These are phyloP conservation scores for Metschnikowia shivogae DNA, from an alignment of 805 yeast genomes.

Conservation along the genomic window DNA sequence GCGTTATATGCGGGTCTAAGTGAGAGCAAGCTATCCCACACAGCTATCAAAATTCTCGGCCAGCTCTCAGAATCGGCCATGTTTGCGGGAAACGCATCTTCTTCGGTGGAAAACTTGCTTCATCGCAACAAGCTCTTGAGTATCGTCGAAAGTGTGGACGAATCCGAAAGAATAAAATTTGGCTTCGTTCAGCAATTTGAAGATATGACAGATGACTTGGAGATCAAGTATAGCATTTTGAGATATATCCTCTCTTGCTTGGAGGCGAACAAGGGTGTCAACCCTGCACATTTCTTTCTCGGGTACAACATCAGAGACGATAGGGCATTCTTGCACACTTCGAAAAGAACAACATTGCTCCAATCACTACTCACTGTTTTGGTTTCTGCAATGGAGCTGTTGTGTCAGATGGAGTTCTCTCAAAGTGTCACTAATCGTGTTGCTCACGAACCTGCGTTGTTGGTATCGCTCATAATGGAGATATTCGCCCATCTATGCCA, in stretches of 20 bases:
- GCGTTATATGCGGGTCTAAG: conserved; percentile 69
- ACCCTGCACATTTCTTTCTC: conserved; percentile 69
- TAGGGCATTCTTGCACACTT: conserved; percentile 45
- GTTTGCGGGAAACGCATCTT: conserved; percentile 30
- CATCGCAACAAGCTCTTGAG: conserved; percentile 62
- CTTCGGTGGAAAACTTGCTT: conserved; percentile 25
- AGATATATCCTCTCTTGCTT: conserved; percentile 54
- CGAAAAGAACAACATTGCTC: conserved; percentile 53
- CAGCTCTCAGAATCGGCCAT: conserved; percentile 47
- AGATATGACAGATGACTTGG: conserved; percentile 32
- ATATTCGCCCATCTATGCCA: conserved; percentile 60
- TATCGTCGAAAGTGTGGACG: conserved; percentile 71
- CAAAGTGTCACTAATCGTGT: conserved; percentile 34
- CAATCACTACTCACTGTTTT: conserved; percentile 50
- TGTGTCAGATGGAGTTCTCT: conserved; percentile 36
- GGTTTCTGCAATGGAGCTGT: conserved; percentile 40
- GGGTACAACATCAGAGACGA: conserved; percentile 58
- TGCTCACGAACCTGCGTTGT: conserved; percentile 51
- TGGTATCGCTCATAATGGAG: conserved; percentile 58
- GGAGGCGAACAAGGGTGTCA: conserved; percentile 38
- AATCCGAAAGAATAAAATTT: conserved; percentile 66
- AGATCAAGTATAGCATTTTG: conserved; percentile 54
- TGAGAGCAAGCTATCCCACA: conserved; percentile 46
- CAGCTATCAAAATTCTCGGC: conserved; percentile 50
- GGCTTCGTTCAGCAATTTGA: conserved; percentile 65